These are phyloP conservation scores for Grosmannia huntii DNA, from an alignment of 2,329 filamentous ascomycete genomes.

Conservation along the genomic window DNA sequence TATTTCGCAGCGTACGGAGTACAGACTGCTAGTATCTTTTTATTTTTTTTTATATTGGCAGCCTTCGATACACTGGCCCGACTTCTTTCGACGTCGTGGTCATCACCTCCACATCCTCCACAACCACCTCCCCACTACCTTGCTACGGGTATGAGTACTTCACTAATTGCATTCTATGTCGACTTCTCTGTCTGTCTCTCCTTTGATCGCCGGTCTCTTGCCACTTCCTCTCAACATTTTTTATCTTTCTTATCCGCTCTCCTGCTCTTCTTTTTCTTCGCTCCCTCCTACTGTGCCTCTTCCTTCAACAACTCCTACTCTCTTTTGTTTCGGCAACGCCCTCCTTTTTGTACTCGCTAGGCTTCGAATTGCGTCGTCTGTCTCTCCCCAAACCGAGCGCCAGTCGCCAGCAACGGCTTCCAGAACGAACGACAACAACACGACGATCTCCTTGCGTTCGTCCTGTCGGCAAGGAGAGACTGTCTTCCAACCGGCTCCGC, in stretches of 20 bases:
- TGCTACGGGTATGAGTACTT: constrained; percentile 1
- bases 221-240: background rate
- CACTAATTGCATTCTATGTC: constrained; percentile 1
- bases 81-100: background rate
- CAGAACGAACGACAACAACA: background rate
- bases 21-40: background rate
- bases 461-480: background rate
- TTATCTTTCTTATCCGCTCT: background rate
- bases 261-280: background rate
- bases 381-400: background rate
- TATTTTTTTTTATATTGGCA: background rate
- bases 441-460: background rate
- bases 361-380: background rate
- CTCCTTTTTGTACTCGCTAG: background rate
- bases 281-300: background rate
- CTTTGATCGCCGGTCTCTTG: background rate
- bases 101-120: constrained; percentile 1
- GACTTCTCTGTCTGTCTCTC: background rate
- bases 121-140: background rate
- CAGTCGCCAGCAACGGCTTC: background rate
- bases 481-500: background rate
- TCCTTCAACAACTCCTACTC: background rate
- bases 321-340: background rate
- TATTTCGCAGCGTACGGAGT: background rate
- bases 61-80: background rate